Evolutionary conservation across 202 grass and related monocot genomes (phyloP), one percentile per base, ranked within the genome.

Genomic region (Schoenoplectus triqueter): DNA sequence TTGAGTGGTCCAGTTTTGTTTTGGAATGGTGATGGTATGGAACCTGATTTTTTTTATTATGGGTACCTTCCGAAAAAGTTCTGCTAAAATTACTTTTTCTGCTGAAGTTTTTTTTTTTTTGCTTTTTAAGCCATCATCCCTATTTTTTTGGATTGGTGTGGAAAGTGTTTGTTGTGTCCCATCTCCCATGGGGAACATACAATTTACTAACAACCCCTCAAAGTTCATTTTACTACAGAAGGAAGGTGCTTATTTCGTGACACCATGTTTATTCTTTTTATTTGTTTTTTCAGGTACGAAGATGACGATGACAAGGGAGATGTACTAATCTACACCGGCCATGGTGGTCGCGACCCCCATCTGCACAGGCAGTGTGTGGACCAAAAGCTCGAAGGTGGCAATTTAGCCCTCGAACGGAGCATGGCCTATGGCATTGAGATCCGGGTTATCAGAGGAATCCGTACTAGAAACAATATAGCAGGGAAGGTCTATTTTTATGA

Each of bases 381-480:
- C 49, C 96, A 99, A 85, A 99, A 94, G 76, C 92, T 99, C 2
- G 86, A 95, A 85, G 93, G 96, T 0, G 96, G 96, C 52, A 99
- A 99, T 82, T 93, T 99, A 73, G 96, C 96, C 5, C 93, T 99
- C 0, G 93, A 99, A 84, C 87, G 93, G 74, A 99, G 93, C 86
- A 99, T 95, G 96, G 82, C 90, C 17, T 99, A 99, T 86, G 91
- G 96, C 82, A 91, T 99, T 69, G 96, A 99, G 82, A 92, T 99
- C 52, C 91, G 96, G 0, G 96, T 99, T 15, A 94, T 95, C 52
- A 93, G 96, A 21, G 93, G 84, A 69, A 82, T 92, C 19, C 91
- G 90, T 76, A 89, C 82, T 52, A 89, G 83, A 10, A 2, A 47
- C 70, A 85, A 86, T 66, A 88, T 93, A 5, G 47, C 51, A 0